Base-by-base conservation (phyloP, 1,284 basidiomycete genomes). In the Rhizopogon parksii region DNA sequence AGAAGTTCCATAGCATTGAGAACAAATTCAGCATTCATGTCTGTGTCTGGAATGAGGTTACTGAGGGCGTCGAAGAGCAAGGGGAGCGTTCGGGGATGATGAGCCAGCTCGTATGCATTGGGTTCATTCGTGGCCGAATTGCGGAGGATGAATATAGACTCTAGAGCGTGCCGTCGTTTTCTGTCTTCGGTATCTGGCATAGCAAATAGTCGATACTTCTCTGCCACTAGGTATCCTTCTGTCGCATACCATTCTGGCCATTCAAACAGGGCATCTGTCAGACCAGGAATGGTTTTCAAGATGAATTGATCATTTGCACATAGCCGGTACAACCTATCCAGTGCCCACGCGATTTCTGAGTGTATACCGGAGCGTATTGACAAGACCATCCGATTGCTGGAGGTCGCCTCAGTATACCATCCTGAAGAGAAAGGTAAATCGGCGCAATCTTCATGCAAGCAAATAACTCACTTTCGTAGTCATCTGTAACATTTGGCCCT, bases 311-410 rank as follows among this genome's bases (percentile, higher is more conserved):
- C 88, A 67, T 83, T 88, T 61, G 75, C 75, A 57, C 82, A 85
- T n/a, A 90, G 71, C 21, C 85, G 78, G 58, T 83, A 82, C 9
- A 93, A 76, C 47, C 88, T 81, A 59, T 88, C 83, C 45, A 94
- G 75, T 11, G 89, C 85, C 86, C 89, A 93, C 51, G 79, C 78
- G 48, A 91, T 75, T 60, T 94, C 91, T 3, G 76, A 68, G 52
- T 82, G 74, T 46, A 93, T 83, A 1, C 82, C 85, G 21, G 86
- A 92, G 27, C 81, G 79, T 40, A 94, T 69, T 2, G 90, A 82
- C 9, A 94, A 78, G 4, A 87, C 71, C 82, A 93, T 91, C 43
- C 91, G 77, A 62, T 93, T 93, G 61, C 72, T 83, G 0, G 83
- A 73, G 2, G 77, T 73, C 2, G 74, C 70, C 62, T 91, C 86